phyloP scores from a whole-genome alignment of 176 grass and related monocot genomes.

The Saccharum spontaneum region DNA sequence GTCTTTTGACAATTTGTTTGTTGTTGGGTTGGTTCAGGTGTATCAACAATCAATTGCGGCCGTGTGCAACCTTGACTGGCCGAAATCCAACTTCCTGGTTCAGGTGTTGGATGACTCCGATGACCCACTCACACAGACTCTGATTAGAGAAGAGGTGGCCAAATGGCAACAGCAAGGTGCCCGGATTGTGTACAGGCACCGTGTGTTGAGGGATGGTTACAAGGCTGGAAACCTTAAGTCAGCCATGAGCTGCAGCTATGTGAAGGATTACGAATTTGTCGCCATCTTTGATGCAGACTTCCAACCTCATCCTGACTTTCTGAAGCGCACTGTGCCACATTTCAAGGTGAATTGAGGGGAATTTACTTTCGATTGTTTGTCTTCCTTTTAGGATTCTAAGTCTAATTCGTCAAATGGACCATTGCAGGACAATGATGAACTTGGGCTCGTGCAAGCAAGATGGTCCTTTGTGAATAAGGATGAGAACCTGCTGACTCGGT shows the following conservation, averaged over 20 bases:
- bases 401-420: neutral
- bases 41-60: constrained; percentile 99
- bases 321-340: constrained; percentile 84
- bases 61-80: constrained; percentile 96
- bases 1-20: constrained; percentile 30
- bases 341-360: constrained; percentile 68
- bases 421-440: constrained; percentile 73
- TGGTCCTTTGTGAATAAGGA: constrained; percentile 99
- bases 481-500: constrained; percentile 83
- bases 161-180: constrained; percentile 97
- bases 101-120: constrained; percentile 98
- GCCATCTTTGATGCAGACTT: constrained; percentile 98
- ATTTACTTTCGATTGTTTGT: neutral
- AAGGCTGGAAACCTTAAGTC: constrained; percentile 99
- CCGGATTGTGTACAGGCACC: constrained; percentile 84
- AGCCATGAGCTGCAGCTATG: constrained; percentile 91
- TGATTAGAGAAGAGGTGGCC: constrained; percentile 85
- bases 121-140: constrained; percentile 65
- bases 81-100: constrained; percentile 86
- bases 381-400: neutral
- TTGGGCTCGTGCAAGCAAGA: constrained; percentile 93
- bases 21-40: constrained; percentile 56
- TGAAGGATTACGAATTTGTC: constrained; percentile 92
- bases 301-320: constrained; percentile 87
- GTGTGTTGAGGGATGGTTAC: constrained; percentile 85